Base-by-base conservation (phyloP, 2,329 filamentous ascomycete species). In the Atkinsonella hypoxylon region DNA sequence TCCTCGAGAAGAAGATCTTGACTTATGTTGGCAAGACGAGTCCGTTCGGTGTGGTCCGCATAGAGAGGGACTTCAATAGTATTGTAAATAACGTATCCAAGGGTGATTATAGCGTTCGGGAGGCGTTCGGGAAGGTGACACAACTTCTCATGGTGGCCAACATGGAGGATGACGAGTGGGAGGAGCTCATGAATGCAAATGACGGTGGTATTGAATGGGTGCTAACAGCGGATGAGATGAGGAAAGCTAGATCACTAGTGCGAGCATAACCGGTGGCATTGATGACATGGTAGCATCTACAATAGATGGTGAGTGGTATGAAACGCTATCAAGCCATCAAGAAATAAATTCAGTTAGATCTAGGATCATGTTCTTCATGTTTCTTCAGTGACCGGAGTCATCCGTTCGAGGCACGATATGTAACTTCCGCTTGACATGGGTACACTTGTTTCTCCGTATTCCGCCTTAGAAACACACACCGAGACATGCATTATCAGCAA, bases 91-190 rank as follows among this genome's bases (percentile, higher is more conserved):
- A 77, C 0, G 81, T 88, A 1, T 78, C 81, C 11, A 76, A 74
- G 54, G 87, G 83, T 4, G 82, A 86, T 60, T 96, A 95, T 63
- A 79, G 79, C 1, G 77, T 93, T 36, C 75, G 88, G 32, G 89
- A 95, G 61, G 68, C 78, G 3, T 95, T 96, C 70, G 75, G 77
- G 30, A 80, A 83, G 60, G 87, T 86, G 52, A 76, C 77, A 53
- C 89, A 96, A 73, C 83, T 95, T 59, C 80, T 86, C 51, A 81
- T 94, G 73, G 81, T 95, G 15, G 82, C 91, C 63, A 91, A 90
- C 58, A 94, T 96, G 89, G 90, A 96, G 64, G 87, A 93, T 34
- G 90, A 96, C 52, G 91, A 96, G 67, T 95, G 89, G 87, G 87
- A 91, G 45, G 89, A 93, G 66, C 67, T 90, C 39, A 61, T 67